Base-by-base conservation (phyloP, 2,329 filamentous ascomycete species). In the Cordyceps farinosa region DNA sequence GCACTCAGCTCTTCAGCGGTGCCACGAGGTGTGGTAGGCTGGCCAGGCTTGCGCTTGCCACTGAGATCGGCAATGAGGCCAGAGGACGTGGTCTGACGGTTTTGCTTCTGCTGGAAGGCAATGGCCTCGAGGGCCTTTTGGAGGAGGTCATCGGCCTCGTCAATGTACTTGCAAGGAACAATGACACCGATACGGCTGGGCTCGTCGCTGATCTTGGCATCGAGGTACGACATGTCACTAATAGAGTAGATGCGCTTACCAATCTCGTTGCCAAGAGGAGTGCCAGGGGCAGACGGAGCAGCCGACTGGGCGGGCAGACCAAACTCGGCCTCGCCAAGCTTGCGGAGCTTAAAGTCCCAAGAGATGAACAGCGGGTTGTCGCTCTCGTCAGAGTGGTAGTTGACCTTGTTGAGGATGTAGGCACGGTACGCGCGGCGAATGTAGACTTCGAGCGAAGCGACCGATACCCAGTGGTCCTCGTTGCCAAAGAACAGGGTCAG, bases 391-490 rank as follows among this genome's bases (percentile, higher is more conserved):
- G 93, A 87, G 74, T 96, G 88, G 76, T 99, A 99, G 70, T 96
- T 87, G 64, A 99, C 89, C 69, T 87, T 83, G 83, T 96, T 93
- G 58, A 99, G 82, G 65, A 90, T 88, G 79, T 99, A 99, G 2
- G 95, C 95, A 82, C 95, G 91, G 81, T 99, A 99, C 15, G 95
- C 93, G 67, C 95, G 91, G 71, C 95, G 93, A 66, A 97, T 89
- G 76, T 99, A 99, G 55, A 98, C 93, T 75, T 99, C 95, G 5
- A 99, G 85, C 54, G 95, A 92, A 64, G 95, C 95, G 66, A 97
- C 82, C 8, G 91, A 91, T 36, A 99, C 94, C 91, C 92, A 98
- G 13, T 92, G 89, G 73, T 99, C 95, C 48, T 91, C 86, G 77
- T 99, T 92, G 40, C 88, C 90, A 74, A 99, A 99, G 86, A 99